Evolutionary conservation across 768 basidiomycete species (phyloP), one percentile per base, ranked within the genome.

Genomic region (Ephemerocybe angulata): DNA sequence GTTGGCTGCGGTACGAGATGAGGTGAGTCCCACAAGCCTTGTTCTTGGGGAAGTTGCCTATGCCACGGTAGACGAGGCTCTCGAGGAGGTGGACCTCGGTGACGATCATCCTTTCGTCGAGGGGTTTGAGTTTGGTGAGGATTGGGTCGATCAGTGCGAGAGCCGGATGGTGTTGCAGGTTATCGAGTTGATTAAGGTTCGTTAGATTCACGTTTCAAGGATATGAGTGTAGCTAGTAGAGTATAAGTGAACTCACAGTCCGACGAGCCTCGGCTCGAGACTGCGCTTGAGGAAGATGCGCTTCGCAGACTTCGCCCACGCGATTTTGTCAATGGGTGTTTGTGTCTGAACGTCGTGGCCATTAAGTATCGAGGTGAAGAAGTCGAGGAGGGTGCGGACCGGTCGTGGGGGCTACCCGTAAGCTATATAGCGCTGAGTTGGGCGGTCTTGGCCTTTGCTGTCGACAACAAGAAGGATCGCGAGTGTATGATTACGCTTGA

Each of bases 31-130:
- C n/a, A n/a, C n/a, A n/a, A 2, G 95, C 90, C 89, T 98, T 98
- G 13, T 95, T 82, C 67, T 97, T 94, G 5, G 92, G 77, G 48
- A 94, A 72, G 70, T 98, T 98, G 21, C 87, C 87, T 53, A 93
- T 83, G 1, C 91, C 93, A 56, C 93, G 84, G 65, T 95, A 92
- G 1, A 95, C 92, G 41, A 92, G 75, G 54, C 90, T 92, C 72
- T 99, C 96, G 35, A 98, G 81, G 8, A 99, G 80, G 63, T 96
- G 94, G 0, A 98, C 94, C 67, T 98, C 96, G 3, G 95, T 98
- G 28, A 99, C 79, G 58, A 98, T 90, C 83, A 96, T 88, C 77
- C 98, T 98, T 74, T 98, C 97, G 68, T 99, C 96, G 25, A 99
- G 76, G 24, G 86, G 83, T 71, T 90, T 93, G 19, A 99, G 82